A percentile compares a stretch with the other conserved stretches of the same genome.
Conservation (phyloP, 257 asterid genomes). For the Avicennia marina region DNA sequence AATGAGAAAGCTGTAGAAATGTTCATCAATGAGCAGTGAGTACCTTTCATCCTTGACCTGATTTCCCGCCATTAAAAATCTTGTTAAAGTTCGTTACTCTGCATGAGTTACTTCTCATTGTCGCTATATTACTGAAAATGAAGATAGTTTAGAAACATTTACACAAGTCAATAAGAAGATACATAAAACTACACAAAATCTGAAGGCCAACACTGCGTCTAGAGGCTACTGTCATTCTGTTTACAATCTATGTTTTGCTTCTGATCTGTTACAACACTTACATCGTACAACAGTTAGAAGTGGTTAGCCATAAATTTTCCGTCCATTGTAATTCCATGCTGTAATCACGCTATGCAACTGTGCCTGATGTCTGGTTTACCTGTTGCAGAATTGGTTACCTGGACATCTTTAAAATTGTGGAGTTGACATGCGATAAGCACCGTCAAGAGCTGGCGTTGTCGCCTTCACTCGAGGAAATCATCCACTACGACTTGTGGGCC, state of each 20-base stretch:
- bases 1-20: conserved; percentile 98
- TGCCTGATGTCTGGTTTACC: neutral
- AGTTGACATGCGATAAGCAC: conserved; percentile 82
- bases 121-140: neutral
- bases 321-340: too few relatives aligned
- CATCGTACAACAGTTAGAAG: too few relatives aligned
- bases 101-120: neutral
- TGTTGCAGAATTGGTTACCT: conserved; percentile 75
- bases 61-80: too few relatives aligned
- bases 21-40: conserved; percentile 79
- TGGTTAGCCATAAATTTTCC: too few relatives aligned
- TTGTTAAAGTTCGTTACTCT: too few relatives aligned
- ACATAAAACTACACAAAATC: neutral
- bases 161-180: too few relatives aligned
- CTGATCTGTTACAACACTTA: too few relatives aligned
- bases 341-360: too few relatives aligned
- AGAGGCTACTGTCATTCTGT: too few relatives aligned
- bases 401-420: conserved; percentile 91
- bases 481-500: conserved; percentile 96
- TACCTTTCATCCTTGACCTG: conserved; percentile 9
- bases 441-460: conserved; percentile 50
- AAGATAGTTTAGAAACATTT: neutral
- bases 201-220: too few relatives aligned
- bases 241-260: too few relatives aligned
- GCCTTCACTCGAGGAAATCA: conserved; percentile 84